phyloP scores from a whole-genome alignment of 805 yeast genomes.

The Candida loeiensis region DNA sequence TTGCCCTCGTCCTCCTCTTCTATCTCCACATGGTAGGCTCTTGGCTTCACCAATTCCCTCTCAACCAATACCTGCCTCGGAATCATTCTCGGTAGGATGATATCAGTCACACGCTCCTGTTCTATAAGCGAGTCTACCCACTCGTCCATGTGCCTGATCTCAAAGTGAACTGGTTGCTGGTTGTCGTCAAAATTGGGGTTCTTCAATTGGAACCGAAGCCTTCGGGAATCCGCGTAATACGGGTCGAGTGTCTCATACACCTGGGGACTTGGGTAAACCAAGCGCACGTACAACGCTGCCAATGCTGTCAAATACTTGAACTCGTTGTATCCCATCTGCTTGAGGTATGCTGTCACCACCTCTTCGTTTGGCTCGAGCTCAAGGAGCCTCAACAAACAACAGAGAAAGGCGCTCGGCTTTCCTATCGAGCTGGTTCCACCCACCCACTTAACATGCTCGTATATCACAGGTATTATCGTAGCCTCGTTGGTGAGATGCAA shows the following conservation, averaged over 20 bases:
- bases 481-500: slow-evolving; percentile 40
- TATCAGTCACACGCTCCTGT: slow-evolving; percentile 62
- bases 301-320: slow-evolving; percentile 78
- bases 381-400: slow-evolving; percentile 70
- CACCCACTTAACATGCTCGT: slow-evolving; percentile 38
- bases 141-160: slow-evolving; percentile 61
- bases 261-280: slow-evolving; percentile 35
- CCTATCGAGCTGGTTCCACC: slow-evolving; percentile 59
- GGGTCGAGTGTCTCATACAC: slow-evolving; percentile 54
- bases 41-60: slow-evolving; percentile 35
- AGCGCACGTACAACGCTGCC: slow-evolving; percentile 60
- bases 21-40: slow-evolving; percentile 34
- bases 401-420: slow-evolving; percentile 68
- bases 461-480: slow-evolving; percentile 33
- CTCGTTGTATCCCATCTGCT: slow-evolving; percentile 48
- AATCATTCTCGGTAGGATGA: slow-evolving; percentile 64
- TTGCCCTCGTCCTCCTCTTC: slow-evolving; percentile 28
- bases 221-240: slow-evolving; percentile 62
- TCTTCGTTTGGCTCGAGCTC: slow-evolving; percentile 69
- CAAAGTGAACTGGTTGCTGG: slow-evolving; percentile 29
- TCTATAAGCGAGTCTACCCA: slow-evolving; percentile 59
- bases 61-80: slow-evolving; percentile 41
- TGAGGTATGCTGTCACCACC: slow-evolving; percentile 50
- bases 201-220: slow-evolving; percentile 46
- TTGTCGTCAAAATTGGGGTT: slow-evolving; percentile 20